These are phyloP conservation scores for Picea sitchensis DNA, from an alignment of 75 land plant species.

Conservation along the genomic window DNA sequence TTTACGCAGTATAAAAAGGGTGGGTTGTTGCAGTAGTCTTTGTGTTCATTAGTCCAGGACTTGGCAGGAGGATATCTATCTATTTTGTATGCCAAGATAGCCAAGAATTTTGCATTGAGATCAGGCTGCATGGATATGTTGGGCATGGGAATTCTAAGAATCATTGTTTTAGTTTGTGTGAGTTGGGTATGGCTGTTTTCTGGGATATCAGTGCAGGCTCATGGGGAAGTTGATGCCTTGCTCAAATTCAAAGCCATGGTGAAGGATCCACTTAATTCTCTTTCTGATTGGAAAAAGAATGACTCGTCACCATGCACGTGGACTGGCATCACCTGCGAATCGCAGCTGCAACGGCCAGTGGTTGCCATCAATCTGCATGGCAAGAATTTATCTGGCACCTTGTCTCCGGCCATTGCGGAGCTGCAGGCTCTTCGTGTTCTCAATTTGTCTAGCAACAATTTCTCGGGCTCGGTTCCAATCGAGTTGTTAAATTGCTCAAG, in stretches of 20 bases:
- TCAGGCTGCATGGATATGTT: no score
- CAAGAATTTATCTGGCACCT: slow-evolving; percentile 44
- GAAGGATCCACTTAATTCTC: slow-evolving; percentile 16
- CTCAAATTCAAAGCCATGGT: slow-evolving; percentile 23
- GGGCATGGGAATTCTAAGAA: no score
- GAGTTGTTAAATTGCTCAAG: slow-evolving; percentile 38
- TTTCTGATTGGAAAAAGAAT: slow-evolving; percentile 21
- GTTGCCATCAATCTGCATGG: slow-evolving; percentile 43
- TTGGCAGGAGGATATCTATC: no score
- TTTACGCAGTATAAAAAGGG: neutral
- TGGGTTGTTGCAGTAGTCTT: no score
- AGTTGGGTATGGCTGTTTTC: no score
- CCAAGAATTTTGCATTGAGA: no score
- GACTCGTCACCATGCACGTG: slow-evolving; percentile 34
- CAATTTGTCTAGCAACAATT: slow-evolving; percentile 42
- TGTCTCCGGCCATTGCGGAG: slow-evolving; percentile 55
- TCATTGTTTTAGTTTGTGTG: no score
- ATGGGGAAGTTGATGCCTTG: slow-evolving; percentile 18
- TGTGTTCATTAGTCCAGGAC: no score
- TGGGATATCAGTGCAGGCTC: no score
- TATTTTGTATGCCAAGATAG: no score
- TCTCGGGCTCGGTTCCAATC: slow-evolving; percentile 50
- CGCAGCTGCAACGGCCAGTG: slow-evolving; percentile 11
- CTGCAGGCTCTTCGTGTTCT: slow-evolving; percentile 41
- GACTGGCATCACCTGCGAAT: slow-evolving; percentile 53